phyloP scores from a whole-genome alignment of 75 land plant species.

The Isoetes taiwanensis region DNA sequence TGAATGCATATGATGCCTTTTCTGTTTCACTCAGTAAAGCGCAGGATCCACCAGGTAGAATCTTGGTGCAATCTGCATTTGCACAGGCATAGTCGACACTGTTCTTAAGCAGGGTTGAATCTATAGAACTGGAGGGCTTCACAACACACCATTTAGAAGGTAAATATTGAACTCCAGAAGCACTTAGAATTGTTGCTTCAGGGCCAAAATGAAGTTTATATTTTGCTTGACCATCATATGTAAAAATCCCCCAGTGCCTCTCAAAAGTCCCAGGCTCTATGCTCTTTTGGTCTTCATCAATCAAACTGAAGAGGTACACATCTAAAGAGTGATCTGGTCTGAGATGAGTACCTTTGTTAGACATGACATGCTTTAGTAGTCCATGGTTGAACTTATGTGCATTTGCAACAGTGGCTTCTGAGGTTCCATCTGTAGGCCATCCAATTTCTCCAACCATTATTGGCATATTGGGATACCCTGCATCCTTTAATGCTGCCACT shows the following conservation, averaged over 20 bases:
- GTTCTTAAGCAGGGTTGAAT: too few relatives aligned
- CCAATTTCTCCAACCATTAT: slow-evolving; percentile 62
- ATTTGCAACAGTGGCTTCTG: slow-evolving; percentile 25
- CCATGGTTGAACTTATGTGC: slow-evolving; percentile 50
- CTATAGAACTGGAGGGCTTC: too few relatives aligned
- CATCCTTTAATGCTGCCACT: slow-evolving; percentile 38
- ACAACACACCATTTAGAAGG: too few relatives aligned
- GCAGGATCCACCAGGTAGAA: too few relatives aligned
- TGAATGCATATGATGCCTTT: too few relatives aligned
- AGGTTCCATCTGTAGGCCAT: slow-evolving; percentile 68
- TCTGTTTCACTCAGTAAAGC: too few relatives aligned
- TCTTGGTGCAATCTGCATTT: slow-evolving; percentile 14
- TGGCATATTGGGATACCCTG: slow-evolving; percentile 34
- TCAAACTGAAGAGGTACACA: slow-evolving; percentile 42
- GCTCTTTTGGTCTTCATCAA: slow-evolving; percentile 62
- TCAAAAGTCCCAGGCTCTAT: slow-evolving; percentile 58
- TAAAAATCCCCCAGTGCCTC: slow-evolving; percentile 69
- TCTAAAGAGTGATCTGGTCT: slow-evolving; percentile 23
- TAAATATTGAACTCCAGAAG: too few relatives aligned
- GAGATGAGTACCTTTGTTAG: slow-evolving; percentile 43
- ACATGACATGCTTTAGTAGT: slow-evolving; percentile 23
- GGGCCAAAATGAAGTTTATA: slow-evolving; percentile 42
- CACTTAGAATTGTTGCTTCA: too few relatives aligned
- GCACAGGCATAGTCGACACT: too few relatives aligned
- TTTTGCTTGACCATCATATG: slow-evolving; percentile 49